Base-by-base conservation (phyloP, 768 basidiomycete genomes). In the Lentinula sp. region DNA sequence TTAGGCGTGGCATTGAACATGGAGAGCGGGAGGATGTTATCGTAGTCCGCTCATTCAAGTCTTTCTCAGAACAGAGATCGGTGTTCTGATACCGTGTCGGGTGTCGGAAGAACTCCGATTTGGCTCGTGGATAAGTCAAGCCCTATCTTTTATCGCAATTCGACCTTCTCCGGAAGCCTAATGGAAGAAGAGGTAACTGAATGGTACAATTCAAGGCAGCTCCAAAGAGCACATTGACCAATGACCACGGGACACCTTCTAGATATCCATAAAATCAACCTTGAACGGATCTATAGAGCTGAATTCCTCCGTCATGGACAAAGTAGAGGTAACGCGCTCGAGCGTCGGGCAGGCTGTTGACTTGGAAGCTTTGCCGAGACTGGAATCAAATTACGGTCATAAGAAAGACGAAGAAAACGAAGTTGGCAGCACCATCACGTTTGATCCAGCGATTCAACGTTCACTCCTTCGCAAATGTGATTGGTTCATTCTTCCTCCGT, bases 401-500 rank as follows among this genome's bases (percentile, higher is more conserved):
- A n/a, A 40, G 40, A 56, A 56, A 28, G 55, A 56, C 15, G 55
- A 42, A 21, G 55, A 56, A 23, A 51, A 34, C n/a, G 50, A 51
- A 34, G 8, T 28, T 21, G 21, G 23, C 5, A 56, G 55, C 40
- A 56, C 39, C 6, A 23, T 28, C 16, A 56, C 55, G 8, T 49
- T 52, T 43, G 50, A 60, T 13, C 59, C 59, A 21, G 50, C 28
- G 23, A n/a, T 60, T 52, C 34, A 63, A 40, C 63, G 59, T 2
- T 46, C 60, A 16, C 70, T 80, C 34, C 71, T 72, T 32, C 70
- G 75, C 57, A 80, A 76, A 51, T 79, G 74, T 56, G 80, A 81
- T 63, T 65, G 74, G 39, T 74, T 70, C 56, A 68, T 80, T 49
- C 64, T 80, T 7, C 77, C 78, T 40, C 78, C 78, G 3, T 65